Evolutionary conservation across 495 filamentous ascomycete genomes (phyloP).

Genomic region (Trichoderma erinaceum): DNA sequence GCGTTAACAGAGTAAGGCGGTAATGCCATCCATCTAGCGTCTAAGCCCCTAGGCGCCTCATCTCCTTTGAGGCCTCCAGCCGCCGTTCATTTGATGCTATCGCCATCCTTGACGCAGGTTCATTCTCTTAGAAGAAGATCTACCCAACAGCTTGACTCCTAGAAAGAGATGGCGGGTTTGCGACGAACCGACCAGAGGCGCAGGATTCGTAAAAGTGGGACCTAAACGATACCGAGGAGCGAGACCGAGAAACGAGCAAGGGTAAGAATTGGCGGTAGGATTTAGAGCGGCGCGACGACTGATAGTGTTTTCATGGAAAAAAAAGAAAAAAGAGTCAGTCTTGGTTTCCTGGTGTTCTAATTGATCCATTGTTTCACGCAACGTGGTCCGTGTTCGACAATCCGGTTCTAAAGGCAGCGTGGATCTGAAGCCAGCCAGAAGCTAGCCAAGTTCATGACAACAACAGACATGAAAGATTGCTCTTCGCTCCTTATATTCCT

Average conservation of each 20-base stretch:
- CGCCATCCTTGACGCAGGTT: background rate
- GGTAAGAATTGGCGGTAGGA: background rate
- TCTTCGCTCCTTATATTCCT: background rate
- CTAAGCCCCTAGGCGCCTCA: background rate
- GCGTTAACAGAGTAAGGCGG: background rate
- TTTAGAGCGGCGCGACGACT: background rate
- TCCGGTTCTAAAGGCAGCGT: background rate
- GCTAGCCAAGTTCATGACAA: background rate
- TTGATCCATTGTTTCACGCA: background rate
- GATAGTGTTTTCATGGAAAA: background rate
- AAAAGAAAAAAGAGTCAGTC: background rate
- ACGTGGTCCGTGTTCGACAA: background rate
- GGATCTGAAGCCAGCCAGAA: background rate
- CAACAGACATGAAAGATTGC: background rate
- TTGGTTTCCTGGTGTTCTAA: no score
- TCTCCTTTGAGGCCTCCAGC: background rate
- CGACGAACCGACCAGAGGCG: background rate
- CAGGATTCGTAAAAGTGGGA: background rate
- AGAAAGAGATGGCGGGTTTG: background rate
- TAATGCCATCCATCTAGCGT: background rate
- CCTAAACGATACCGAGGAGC: conserved; percentile 10
- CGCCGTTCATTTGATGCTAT: background rate
- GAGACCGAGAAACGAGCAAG: background rate
- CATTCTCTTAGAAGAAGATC: background rate
- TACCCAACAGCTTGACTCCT: background rate